Percentiles rank a stretch among this genome's conserved stretches.
Evolutionary conservation across 257 asterid species (phyloP).

Genomic region (Coffea canephora): DNA sequence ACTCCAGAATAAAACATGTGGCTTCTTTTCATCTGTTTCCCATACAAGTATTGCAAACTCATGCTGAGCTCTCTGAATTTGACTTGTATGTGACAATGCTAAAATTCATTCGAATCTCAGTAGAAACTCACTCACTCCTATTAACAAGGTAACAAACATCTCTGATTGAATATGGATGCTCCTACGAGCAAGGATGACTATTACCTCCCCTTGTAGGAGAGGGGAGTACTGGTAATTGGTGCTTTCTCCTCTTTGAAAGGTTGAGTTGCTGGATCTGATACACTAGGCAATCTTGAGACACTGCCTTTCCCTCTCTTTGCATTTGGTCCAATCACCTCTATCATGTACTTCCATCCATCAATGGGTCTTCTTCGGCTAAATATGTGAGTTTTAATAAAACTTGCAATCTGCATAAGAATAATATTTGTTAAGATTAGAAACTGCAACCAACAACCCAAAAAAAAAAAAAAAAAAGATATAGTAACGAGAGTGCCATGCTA

Average conservation of each 20-base stretch:
- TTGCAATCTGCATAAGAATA: conserved; percentile 61
- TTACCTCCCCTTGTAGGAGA: conserved; percentile 22
- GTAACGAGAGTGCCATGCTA: not conserved
- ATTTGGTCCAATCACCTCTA: conserved; percentile 87
- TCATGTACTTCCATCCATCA: conserved; percentile 97
- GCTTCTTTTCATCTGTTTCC: no score
- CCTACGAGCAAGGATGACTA: not conserved
- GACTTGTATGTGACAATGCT: not conserved
- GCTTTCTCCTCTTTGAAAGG: conserved; percentile 71
- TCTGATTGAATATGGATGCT: not conserved
- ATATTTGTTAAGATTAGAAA: not conserved
- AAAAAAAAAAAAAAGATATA: not conserved
- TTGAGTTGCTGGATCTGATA: conserved; percentile 79
- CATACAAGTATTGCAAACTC: not conserved
- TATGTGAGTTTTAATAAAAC: conserved; percentile 78
- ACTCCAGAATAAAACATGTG: not conserved
- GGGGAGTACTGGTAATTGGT: conserved; percentile 15
- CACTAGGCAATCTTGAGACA: conserved; percentile 67
- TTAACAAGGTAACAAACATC: not conserved
- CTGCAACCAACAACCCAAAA: no score
- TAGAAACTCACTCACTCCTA: not conserved
- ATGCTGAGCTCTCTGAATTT: not conserved
- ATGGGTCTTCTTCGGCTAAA: conserved; percentile 61
- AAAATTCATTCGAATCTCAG: not conserved
- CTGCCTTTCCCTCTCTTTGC: conserved; percentile 82